Percentiles rank a stretch among this genome's conserved stretches.
Evolutionary conservation across 345 rosid species (phyloP).

Genomic region (Excoecaria agallocha): DNA sequence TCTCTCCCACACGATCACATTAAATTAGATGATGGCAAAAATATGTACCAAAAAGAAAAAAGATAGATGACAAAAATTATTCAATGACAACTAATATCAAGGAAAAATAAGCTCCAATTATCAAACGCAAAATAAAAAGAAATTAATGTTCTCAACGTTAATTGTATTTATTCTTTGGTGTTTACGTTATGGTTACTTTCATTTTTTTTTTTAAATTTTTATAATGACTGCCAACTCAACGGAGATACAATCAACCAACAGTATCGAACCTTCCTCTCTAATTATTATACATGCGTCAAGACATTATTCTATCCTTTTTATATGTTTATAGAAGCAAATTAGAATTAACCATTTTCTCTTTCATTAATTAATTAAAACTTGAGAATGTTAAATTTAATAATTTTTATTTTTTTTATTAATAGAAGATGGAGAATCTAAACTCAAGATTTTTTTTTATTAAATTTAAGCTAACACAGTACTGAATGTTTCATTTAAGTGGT

Average conservation of each 20-base stretch:
- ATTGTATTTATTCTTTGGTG: neutral
- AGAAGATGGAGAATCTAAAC: too few relatives aligned
- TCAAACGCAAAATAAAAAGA: neutral
- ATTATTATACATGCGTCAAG: neutral
- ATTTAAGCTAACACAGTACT: too few relatives aligned
- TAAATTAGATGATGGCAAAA: neutral
- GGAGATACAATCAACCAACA: neutral
- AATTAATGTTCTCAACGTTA: neutral
- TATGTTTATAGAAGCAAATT: too few relatives aligned
- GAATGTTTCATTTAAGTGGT: too few relatives aligned
- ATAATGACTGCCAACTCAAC: neutral
- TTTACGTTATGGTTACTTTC: too few relatives aligned
- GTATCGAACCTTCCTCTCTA: neutral
- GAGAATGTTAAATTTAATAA: too few relatives aligned
- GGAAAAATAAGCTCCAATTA: neutral
- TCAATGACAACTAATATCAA: constrained; percentile 3
- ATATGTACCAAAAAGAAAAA: too few relatives aligned
- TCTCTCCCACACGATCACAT: neutral
- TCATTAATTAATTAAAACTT: too few relatives aligned
- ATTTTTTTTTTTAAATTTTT: neutral
- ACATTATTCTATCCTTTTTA: neutral
- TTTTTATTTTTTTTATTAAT: too few relatives aligned
- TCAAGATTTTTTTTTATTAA: too few relatives aligned
- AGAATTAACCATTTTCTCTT: too few relatives aligned
- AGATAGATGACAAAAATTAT: too few relatives aligned